phyloP scores from a whole-genome alignment of 345 rosid species.

The Erucastrum elatum region DNA sequence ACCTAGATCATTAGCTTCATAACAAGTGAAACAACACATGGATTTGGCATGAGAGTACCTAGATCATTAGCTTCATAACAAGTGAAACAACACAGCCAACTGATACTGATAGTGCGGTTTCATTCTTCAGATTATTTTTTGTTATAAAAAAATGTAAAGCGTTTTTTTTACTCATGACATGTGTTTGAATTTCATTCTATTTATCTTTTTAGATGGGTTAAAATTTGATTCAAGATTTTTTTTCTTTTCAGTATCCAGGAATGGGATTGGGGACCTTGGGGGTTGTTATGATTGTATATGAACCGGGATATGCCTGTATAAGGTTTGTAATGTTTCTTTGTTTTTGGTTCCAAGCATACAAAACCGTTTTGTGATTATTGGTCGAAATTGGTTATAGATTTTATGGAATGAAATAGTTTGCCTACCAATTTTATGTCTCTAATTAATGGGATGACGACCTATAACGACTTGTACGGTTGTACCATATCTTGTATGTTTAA shows the following conservation, averaged over 20 bases:
- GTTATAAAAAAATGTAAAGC: slow-evolving; percentile 21
- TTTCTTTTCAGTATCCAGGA: neutral
- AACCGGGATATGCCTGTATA: neutral
- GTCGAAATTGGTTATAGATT: neutral
- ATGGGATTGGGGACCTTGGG: neutral
- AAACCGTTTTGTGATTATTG: slow-evolving; percentile 15
- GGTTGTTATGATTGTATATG: neutral
- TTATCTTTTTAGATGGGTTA: neutral
- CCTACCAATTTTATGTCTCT: slow-evolving; percentile 10
- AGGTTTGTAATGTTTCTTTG: neutral
- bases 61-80: slow-evolving; percentile 46
- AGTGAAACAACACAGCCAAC: neutral
- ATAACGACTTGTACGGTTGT: too few relatives aligned
- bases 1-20: slow-evolving; percentile 52
- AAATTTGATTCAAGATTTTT: too few relatives aligned
- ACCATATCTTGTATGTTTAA: too few relatives aligned
- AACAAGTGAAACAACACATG: slow-evolving; percentile 43
- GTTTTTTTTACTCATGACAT: slow-evolving; percentile 6
- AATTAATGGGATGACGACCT: too few relatives aligned
- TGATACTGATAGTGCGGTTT: neutral
- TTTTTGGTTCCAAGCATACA: neutral
- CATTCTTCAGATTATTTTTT: slow-evolving; percentile 12
- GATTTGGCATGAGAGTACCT: slow-evolving; percentile 88
- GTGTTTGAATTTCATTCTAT: neutral
- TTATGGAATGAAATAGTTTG: neutral